phyloP scores from a whole-genome alignment of 441 rosid genomes.

The Heliophila coronopifolia region DNA sequence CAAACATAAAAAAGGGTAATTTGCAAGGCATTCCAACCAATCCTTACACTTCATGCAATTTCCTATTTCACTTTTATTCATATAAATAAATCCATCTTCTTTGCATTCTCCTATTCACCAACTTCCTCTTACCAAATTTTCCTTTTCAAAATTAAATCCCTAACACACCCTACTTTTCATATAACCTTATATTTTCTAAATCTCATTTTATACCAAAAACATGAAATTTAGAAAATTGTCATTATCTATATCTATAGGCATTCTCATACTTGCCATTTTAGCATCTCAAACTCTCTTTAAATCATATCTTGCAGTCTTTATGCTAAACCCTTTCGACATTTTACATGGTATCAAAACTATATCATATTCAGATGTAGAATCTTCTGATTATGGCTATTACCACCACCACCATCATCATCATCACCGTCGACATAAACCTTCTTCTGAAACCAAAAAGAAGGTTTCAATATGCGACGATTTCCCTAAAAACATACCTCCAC shows the following conservation, averaged over 20 bases:
- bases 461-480: conserved; percentile 62
- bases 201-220: neutral
- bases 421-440: conserved; percentile 27
- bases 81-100: conserved; percentile 13
- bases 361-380: conserved; percentile 11
- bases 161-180: neutral
- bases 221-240: conserved; percentile 20
- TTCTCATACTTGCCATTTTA: conserved; percentile 38
- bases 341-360: conserved; percentile 6
- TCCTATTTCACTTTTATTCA: conserved; percentile 23
- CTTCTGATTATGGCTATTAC: neutral
- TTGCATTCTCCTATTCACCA: conserved; percentile 15
- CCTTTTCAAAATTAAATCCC: conserved; percentile 5
- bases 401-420: conserved; percentile 1
- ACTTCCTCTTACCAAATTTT: neutral
- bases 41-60: conserved; percentile 71
- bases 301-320: conserved; percentile 11
- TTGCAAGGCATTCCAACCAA: conserved; percentile 79
- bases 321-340: conserved; percentile 13
- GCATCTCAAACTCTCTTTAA: conserved; percentile 29
- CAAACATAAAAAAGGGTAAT: conserved; percentile 43
- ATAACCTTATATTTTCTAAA: neutral
- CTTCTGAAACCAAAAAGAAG: conserved; percentile 17
- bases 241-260: conserved; percentile 29
- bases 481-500: conserved; percentile 55